Evolutionary conservation across 305 asterid species (phyloP), one percentile per base, ranked within the genome.

Genomic region (Fraxinus nigra): DNA sequence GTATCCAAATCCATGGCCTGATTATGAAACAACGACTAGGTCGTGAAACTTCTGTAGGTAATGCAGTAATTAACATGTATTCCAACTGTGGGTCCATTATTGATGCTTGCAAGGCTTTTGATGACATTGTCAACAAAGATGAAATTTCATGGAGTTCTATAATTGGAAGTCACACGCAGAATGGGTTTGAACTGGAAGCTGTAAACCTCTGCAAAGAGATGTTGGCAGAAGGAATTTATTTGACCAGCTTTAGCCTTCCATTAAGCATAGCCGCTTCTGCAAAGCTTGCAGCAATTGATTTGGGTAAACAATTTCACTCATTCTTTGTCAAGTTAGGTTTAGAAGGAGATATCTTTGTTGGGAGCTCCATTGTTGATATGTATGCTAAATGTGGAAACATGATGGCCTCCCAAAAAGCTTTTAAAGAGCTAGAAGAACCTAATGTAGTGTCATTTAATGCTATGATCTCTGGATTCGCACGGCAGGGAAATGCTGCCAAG

Each of bases 61-160:
- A 80, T 80, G 78, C 83, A 38, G 32, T 70, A 24, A 43, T 80
- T n/a, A 72, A 22, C 67, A 72, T 80, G 83, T 80, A 80, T 48
- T 80, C 83, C 51, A 72, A 80, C 51, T 80, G 78, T 18, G 7
- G 69, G 34, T 10, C 77, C 46, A 51, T 72, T 43, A 9, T 6
- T 5, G 67, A 74, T 72, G 78, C 83, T 46, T 56, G 30, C 54
- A 80, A 72, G 32, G 83, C 83, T 74, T 80, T 80, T 18, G 43
- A 70, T 28, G 83, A 38, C 78, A 80, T 51, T 51, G 56, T 46
- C 34, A 40, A 80, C 18, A 80, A 80, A 72, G 83, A 80, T 1
- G 83, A 80, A 48, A 54, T 80, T 5, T 80, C 83, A n/a, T 80
- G 83, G 83, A 70, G 83, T 80, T 80, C 78, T 7, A 34, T 80